A percentile compares a stretch with the other conserved stretches of the same genome.
Conservation (phyloP, 2,329 filamentous ascomycete genomes). For the Aspergillus viridinutans region DNA sequence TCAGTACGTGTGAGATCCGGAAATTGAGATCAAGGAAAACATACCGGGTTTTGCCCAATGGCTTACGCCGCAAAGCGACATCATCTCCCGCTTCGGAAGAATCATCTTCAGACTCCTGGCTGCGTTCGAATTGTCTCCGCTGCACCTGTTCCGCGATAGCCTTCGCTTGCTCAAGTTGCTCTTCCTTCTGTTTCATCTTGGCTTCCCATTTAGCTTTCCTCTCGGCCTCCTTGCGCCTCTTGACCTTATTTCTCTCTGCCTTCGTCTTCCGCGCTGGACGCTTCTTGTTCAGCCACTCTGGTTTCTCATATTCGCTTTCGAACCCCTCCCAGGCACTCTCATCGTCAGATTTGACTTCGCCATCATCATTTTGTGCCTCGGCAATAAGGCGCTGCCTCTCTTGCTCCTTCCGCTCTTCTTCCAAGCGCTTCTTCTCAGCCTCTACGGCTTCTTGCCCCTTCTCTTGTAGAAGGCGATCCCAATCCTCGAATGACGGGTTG, state of each 20-base stretch:
- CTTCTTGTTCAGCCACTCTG: conserved; percentile 65
- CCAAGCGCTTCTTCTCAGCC: conserved; percentile 69
- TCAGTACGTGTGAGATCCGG: conserved; percentile 15
- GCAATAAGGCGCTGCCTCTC: conserved; percentile 65
- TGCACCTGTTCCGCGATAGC: conserved; percentile 56
- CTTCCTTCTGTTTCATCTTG: conserved; percentile 67
- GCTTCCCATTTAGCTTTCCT: conserved; percentile 69
- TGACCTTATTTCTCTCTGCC: conserved; percentile 79
- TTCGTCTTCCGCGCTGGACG: conserved; percentile 80
- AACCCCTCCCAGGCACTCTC: conserved; percentile 90
- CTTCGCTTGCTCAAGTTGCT: conserved; percentile 68
- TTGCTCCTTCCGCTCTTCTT: conserved; percentile 62
- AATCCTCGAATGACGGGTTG: conserved; percentile 84
- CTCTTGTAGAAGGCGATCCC: conserved; percentile 67
- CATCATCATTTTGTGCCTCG: conserved; percentile 71
- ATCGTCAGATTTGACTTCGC: conserved; percentile 72
- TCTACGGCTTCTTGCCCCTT: conserved; percentile 77
- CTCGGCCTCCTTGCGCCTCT: conserved; percentile 84
- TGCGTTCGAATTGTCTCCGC: conserved; percentile 48
- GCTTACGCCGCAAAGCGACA: conserved; percentile 62
- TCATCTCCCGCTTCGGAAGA: conserved; percentile 55
- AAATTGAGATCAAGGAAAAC: conserved; percentile 16
- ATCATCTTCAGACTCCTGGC: conserved; percentile 32
- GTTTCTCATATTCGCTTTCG: conserved; percentile 72
- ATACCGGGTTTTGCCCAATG: conserved; percentile 61